Percentiles rank a stretch among this genome's conserved stretches.
Conservation (phyloP, 768 basidiomycete genomes). For the Hortiboletus campestris region DNA sequence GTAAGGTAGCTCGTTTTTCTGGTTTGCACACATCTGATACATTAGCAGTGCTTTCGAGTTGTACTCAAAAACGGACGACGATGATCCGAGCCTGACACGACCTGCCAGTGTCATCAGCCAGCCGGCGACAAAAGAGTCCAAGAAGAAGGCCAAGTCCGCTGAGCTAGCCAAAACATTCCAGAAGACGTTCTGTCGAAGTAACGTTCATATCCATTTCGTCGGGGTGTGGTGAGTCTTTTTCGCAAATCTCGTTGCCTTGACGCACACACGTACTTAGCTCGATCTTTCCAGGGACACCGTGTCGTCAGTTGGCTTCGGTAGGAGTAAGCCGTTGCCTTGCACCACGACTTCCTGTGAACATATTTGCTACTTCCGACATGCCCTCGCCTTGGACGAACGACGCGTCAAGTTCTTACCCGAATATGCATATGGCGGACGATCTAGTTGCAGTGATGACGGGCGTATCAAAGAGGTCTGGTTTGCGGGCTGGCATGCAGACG, state of each 20-base stretch:
- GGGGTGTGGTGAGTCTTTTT: constrained; percentile 40
- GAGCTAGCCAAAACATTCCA: constrained; percentile 31
- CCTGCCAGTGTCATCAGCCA: constrained; percentile 12
- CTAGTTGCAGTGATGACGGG: constrained; percentile 9
- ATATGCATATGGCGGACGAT: constrained; percentile 34
- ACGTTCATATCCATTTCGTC: constrained; percentile 42
- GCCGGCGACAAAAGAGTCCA: constrained; percentile 3
- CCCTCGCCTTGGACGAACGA: constrained; percentile 46
- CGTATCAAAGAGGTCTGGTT: constrained; percentile 45
- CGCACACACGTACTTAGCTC: neutral
- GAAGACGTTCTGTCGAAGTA: constrained; percentile 33
- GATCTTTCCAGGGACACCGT: constrained; percentile 42
- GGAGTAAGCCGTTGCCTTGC: constrained; percentile 31
- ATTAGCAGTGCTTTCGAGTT: constrained; percentile 38
- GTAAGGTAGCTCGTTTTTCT: constrained; percentile 16
- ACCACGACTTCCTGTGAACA: constrained; percentile 32
- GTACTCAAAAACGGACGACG: constrained; percentile 29
- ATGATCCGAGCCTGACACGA: constrained; percentile 6
- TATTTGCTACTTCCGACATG: constrained; percentile 45
- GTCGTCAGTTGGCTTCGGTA: constrained; percentile 41
- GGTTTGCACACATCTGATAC: neutral
- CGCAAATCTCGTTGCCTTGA: neutral
- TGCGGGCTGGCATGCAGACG: constrained; percentile 38
- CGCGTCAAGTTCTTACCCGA: constrained; percentile 49
- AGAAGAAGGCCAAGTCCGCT: constrained; percentile 18